Conservation (phyloP, 176 grass and related monocot genomes). For the Saccharum officinarum region DNA sequence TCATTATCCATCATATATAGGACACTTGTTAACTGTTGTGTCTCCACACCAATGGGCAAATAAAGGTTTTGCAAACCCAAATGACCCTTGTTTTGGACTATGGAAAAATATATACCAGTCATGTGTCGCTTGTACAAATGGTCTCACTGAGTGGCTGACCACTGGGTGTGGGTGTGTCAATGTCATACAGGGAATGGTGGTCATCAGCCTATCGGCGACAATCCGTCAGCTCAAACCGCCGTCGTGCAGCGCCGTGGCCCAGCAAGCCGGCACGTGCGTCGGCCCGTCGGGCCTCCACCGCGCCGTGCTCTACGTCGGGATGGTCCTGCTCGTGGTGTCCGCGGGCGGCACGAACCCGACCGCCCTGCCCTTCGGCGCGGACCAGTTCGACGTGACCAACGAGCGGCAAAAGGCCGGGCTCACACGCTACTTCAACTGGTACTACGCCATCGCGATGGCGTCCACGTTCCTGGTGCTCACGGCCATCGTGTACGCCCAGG, state of each 20-base stretch:
- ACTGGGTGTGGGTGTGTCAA: not conserved
- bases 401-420: slow-evolving; percentile 23
- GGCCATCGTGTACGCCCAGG: slow-evolving; percentile 23
- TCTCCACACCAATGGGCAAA: too few relatives aligned
- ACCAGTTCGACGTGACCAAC: slow-evolving; percentile 38
- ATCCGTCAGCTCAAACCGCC: slow-evolving; percentile 41
- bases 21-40: too few relatives aligned
- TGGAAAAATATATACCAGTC: too few relatives aligned
- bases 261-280: slow-evolving; percentile 24
- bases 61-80: too few relatives aligned
- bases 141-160: not conserved
- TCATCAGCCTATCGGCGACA: slow-evolving; percentile 25
- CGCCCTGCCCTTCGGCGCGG: slow-evolving; percentile 47
- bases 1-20: not conserved
- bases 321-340: slow-evolving; percentile 32
- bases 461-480: slow-evolving; percentile 31
- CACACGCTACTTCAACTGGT: slow-evolving; percentile 40
- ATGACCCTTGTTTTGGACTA: too few relatives aligned
- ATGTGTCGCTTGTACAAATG: too few relatives aligned
- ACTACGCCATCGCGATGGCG: slow-evolving; percentile 11
- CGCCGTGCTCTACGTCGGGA: slow-evolving; percentile 36
- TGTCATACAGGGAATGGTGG: slow-evolving; percentile 21
- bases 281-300: slow-evolving; percentile 33
- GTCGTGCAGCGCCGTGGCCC: not conserved
- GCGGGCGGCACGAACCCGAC: slow-evolving; percentile 26